phyloP scores from a whole-genome alignment of 352 stramenopile species.

The Phytophthora agathidicida region DNA sequence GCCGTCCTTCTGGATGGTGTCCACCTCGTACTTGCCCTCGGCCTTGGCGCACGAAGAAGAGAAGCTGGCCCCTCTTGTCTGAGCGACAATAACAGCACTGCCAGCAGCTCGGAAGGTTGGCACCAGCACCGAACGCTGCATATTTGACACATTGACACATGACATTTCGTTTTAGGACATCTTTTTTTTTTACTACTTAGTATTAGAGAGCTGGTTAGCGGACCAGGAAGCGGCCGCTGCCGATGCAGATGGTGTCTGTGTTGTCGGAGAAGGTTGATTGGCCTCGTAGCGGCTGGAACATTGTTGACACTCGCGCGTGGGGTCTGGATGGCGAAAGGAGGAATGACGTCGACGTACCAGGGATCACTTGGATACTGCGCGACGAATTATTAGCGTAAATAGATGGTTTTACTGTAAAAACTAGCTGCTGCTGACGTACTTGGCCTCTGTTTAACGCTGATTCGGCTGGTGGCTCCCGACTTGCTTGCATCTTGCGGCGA shows the following conservation, averaged over 20 bases:
- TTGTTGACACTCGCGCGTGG: background rate
- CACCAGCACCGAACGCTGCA: constrained; percentile 64
- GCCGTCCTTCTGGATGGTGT: constrained; percentile 62
- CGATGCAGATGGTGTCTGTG: constrained; percentile 62
- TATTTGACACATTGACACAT: background rate
- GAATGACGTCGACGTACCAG: background rate
- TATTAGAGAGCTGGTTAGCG: background rate
- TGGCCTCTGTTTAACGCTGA: background rate
- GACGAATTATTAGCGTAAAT: too few relatives aligned
- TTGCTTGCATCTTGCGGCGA: constrained; percentile 1
- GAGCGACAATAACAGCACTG: constrained; percentile 55
- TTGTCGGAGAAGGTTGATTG: constrained; percentile 26
- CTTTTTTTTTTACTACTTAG: too few relatives aligned
- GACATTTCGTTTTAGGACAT: too few relatives aligned
- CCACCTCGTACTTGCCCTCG: constrained; percentile 64
- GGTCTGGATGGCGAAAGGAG: constrained; percentile 7
- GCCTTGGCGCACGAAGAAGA: constrained; percentile 34
- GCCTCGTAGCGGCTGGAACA: constrained; percentile 28
- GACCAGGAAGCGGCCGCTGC: constrained; percentile 78
- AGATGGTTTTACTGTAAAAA: too few relatives aligned
- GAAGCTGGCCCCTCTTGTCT: constrained; percentile 67
- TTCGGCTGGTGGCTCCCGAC: constrained; percentile 1
- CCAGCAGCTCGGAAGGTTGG: constrained; percentile 45
- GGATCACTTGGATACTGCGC: constrained; percentile 10
- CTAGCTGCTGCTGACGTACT: constrained; percentile 21